Conservation (phyloP, 257 asterid genomes). For the Ocimum tenuiflorum region DNA sequence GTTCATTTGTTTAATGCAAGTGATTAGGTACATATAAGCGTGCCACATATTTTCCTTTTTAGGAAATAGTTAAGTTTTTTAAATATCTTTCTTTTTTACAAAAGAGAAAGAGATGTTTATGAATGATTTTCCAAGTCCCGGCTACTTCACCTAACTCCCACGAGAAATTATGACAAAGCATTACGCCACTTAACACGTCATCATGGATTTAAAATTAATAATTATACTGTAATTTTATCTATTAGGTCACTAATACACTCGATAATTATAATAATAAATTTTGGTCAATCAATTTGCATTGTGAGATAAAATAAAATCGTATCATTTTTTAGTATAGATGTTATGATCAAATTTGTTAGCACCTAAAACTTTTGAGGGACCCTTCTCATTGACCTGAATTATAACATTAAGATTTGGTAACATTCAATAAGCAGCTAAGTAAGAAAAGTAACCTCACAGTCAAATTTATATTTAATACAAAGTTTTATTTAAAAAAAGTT, state of each 20-base stretch:
- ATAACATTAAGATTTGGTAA: background rate
- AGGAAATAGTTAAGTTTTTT: too few species aligned
- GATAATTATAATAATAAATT: background rate
- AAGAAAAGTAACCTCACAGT: background rate
- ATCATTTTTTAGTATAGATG: background rate
- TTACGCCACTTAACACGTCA: background rate
- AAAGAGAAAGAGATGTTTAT: too few species aligned
- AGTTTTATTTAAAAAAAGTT: too few species aligned
- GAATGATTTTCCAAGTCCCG: background rate
- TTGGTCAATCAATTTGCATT: background rate
- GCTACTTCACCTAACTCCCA: background rate
- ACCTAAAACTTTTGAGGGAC: background rate
- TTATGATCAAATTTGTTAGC: background rate
- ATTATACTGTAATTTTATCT: too few species aligned
- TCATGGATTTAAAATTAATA: too few species aligned
- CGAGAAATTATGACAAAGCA: background rate
- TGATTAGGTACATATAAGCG: too few species aligned
- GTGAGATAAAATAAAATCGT: background rate
- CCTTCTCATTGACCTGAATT: background rate
- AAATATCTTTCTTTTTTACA: too few species aligned
- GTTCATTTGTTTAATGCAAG: too few species aligned
- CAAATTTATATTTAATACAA: too few species aligned
- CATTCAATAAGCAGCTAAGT: slow-evolving; percentile 5
- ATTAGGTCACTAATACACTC: background rate
- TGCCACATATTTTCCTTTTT: too few species aligned